Evolutionary conservation across 305 asterid species (phyloP).

Genomic region (Fraxinus sp.): DNA sequence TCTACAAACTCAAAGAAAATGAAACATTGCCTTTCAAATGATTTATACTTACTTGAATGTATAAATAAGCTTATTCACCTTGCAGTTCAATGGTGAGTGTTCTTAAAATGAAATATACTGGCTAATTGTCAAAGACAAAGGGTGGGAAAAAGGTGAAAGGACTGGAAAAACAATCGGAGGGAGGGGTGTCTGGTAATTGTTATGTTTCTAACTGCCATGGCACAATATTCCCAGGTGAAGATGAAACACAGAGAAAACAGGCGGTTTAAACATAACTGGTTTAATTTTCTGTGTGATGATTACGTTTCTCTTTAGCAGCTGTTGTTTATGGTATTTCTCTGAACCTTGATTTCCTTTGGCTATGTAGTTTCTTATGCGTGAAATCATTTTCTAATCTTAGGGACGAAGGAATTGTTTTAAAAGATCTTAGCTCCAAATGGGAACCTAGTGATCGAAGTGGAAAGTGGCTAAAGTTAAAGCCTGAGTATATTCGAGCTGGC

Average conservation of each 20-base stretch:
- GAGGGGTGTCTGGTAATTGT: background rate
- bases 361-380: constrained; percentile 28
- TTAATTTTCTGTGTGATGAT: constrained; percentile 19
- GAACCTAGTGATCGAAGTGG: constrained; percentile 97
- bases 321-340: constrained; percentile 17
- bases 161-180: background rate
- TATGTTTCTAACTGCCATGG: background rate
- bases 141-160: background rate
- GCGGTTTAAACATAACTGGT: background rate
- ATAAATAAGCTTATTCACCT: constrained; percentile 10
- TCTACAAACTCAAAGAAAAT: background rate
- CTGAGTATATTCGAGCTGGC: constrained; percentile 91
- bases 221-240: background rate
- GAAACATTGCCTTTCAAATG: background rate
- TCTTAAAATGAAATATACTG: constrained; percentile 1
- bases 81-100: constrained; percentile 3
- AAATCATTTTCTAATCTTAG: constrained; percentile 36
- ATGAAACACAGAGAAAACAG: background rate
- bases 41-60: background rate
- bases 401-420: constrained; percentile 89
- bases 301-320: constrained; percentile 7
- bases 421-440: constrained; percentile 94
- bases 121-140: background rate
- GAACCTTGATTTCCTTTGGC: constrained; percentile 20
- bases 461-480: constrained; percentile 95